These are phyloP conservation scores for Irpex sp. DNA, from an alignment of 1,284 basidiomycete species.

Conservation along the genomic window DNA sequence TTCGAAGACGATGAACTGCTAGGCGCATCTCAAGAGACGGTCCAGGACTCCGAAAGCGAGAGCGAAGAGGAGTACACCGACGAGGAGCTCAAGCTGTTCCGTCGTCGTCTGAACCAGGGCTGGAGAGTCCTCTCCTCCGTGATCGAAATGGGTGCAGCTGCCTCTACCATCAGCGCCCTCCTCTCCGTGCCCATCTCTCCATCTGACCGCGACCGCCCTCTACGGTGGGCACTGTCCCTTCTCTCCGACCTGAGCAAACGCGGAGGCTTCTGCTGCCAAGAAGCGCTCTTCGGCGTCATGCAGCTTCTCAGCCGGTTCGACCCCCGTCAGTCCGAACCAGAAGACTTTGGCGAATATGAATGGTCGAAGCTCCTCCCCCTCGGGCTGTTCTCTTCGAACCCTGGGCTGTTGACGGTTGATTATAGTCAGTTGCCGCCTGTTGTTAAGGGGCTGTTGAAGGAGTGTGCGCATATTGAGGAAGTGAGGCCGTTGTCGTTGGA, in stretches of 20 bases:
- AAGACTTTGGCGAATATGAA: constrained; percentile 17
- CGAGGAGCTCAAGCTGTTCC: constrained; percentile 29
- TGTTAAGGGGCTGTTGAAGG: constrained; percentile 49
- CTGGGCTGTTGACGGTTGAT: constrained; percentile 58
- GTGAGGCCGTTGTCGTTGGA: constrained; percentile 50
- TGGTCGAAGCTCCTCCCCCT: constrained; percentile 54
- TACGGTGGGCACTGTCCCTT: constrained; percentile 42
- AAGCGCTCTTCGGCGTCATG: constrained; percentile 49
- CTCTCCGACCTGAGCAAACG: constrained; percentile 53
- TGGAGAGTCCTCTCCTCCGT: constrained; percentile 51
- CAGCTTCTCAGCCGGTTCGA: constrained; percentile 36
- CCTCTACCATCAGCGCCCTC: constrained; percentile 50
- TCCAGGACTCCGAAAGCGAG: constrained; percentile 14
- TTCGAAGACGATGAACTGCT: constrained; percentile 16
- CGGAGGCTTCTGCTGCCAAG: constrained; percentile 43
- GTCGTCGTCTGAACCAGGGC: constrained; percentile 32
- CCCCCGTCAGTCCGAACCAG: not conserved
- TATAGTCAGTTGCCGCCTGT: constrained; percentile 42
- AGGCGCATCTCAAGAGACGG: constrained; percentile 10
- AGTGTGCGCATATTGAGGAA: constrained; percentile 48
- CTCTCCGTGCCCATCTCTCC: constrained; percentile 34
- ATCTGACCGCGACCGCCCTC: constrained; percentile 33
- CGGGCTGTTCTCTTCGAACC: constrained; percentile 53
- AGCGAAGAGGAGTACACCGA: constrained; percentile 22
- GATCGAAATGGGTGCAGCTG: constrained; percentile 59